Percentiles rank a stretch among this genome's conserved stretches.
These are phyloP conservation scores for Xerocomus cyaneibrunnescens DNA, from an alignment of 1,284 basidiomycete species.

Conservation along the genomic window DNA sequence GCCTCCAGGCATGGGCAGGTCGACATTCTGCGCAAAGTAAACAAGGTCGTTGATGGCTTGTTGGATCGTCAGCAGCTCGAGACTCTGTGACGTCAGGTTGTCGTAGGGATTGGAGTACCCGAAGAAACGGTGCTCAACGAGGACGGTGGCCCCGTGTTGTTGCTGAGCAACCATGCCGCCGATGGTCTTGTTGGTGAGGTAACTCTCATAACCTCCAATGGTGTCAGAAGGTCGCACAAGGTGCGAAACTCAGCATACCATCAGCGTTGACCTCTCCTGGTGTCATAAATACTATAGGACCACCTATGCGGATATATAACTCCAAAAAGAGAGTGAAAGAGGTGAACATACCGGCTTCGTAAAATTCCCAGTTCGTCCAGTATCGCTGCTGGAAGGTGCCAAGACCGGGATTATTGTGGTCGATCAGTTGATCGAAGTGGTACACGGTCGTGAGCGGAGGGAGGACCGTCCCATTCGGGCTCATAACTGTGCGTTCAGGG, in stretches of 20 bases:
- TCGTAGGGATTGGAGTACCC: conserved; percentile 57
- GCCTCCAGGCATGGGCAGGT: conserved; percentile 66
- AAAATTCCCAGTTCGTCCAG: conserved; percentile 65
- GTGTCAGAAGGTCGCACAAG: conserved; percentile 40
- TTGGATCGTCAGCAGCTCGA: conserved; percentile 62
- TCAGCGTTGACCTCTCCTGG: conserved; percentile 48
- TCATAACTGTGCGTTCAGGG: conserved; percentile 5
- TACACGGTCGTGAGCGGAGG: conserved; percentile 47
- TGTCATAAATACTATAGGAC: conserved; percentile 64
- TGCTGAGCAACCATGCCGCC: conserved; percentile 68
- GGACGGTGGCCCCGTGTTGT: conserved; percentile 58
- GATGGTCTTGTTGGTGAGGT: conserved; percentile 64
- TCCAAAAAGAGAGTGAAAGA: neutral
- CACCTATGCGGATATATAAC: conserved; percentile 49
- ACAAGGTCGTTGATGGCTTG: conserved; percentile 71
- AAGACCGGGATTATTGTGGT: conserved; percentile 65
- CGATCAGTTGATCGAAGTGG: conserved; percentile 69
- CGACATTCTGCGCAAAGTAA: conserved; percentile 66
- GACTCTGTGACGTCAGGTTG: conserved; percentile 58
- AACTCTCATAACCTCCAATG: conserved; percentile 48
- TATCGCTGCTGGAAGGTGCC: conserved; percentile 78
- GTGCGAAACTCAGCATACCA: conserved; percentile 29
- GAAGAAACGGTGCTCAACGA: conserved; percentile 59
- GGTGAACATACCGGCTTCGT: conserved; percentile 45
- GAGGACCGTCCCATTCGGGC: conserved; percentile 24